Conservation (phyloP, 2,329 filamentous ascomycete genomes). For the Plenodomus lindquistii region DNA sequence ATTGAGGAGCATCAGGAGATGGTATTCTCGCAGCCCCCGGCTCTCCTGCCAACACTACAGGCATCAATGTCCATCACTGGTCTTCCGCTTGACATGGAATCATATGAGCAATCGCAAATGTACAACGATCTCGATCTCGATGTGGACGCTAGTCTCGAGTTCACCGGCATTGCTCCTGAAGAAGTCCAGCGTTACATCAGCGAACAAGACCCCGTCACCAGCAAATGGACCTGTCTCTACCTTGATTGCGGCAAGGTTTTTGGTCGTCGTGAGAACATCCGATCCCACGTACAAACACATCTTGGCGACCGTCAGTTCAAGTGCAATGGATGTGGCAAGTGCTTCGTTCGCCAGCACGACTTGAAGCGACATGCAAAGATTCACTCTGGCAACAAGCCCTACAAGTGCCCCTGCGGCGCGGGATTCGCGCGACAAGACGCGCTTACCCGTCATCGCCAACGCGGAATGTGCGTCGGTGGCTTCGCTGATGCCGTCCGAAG, state of each 20-base stretch:
- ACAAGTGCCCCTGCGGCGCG: conserved; percentile 91
- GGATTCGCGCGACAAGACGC: conserved; percentile 95
- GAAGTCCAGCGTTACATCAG: conserved; percentile 62
- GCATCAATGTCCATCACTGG: conserved; percentile 25
- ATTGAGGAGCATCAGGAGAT: conserved; percentile 40
- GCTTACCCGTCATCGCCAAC: conserved; percentile 88
- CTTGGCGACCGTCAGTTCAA: conserved; percentile 94
- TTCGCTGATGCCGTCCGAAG: conserved; percentile 79
- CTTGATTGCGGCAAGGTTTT: conserved; percentile 85
- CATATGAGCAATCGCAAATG: conserved; percentile 21
- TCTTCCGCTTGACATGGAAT: conserved; percentile 19
- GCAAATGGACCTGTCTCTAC: conserved; percentile 55
- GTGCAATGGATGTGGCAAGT: conserved; percentile 91
- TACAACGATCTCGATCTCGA: conserved; percentile 52
- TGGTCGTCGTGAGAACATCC: conserved; percentile 98
- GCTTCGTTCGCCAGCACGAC: conserved; percentile 96
- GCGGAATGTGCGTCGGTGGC: conserved; percentile 94
- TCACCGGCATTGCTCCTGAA: conserved; percentile 85
- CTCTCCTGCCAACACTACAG: conserved; percentile 31
- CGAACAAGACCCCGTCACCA: conserved; percentile 48
- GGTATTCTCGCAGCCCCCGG: conserved; percentile 35
- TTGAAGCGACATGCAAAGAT: conserved; percentile 97
- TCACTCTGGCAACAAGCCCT: conserved; percentile 93
- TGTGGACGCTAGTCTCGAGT: conserved; percentile 65
- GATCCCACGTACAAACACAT: conserved; percentile 97